phyloP scores from a whole-genome alignment of 2,329 filamentous ascomycete species.

The Periconia sp. region DNA sequence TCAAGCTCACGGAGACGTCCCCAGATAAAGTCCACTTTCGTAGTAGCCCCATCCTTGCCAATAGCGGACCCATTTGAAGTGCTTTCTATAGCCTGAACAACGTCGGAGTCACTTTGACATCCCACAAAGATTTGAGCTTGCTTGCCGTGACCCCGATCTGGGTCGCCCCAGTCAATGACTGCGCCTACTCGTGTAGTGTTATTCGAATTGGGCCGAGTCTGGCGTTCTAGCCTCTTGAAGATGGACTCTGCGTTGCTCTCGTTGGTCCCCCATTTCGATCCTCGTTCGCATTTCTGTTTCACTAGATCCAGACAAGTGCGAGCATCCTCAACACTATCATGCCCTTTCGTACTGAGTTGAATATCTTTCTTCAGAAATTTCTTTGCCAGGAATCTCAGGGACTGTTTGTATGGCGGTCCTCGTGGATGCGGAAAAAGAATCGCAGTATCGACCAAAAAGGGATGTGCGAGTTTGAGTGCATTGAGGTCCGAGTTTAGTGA shows the following conservation, averaged over 20 bases:
- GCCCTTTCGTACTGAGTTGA: constrained; percentile 79
- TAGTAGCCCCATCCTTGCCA: constrained; percentile 50
- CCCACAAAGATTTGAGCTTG: constrained; percentile 63
- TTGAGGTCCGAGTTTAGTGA: constrained; percentile 83
- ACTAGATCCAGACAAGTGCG: constrained; percentile 89
- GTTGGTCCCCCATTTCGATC: constrained; percentile 80
- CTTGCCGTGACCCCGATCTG: constrained; percentile 65
- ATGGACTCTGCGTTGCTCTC: constrained; percentile 85
- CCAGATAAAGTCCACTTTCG: constrained; percentile 68
- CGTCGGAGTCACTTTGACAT: constrained; percentile 62
- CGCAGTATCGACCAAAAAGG: constrained; percentile 91
- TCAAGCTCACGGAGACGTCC: constrained; percentile 68
- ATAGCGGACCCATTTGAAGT: constrained; percentile 57
- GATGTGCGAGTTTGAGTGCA: constrained; percentile 84
- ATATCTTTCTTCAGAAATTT: constrained; percentile 89
- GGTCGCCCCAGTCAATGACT: constrained; percentile 89
- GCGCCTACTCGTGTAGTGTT: constrained; percentile 60
- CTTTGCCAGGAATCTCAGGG: constrained; percentile 85
- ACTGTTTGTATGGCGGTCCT: constrained; percentile 87
- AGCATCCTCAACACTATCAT: constrained; percentile 93
- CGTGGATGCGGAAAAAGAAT: constrained; percentile 89
- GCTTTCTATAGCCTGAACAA: constrained; percentile 63
- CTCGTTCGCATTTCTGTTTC: constrained; percentile 94
- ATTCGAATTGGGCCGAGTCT: constrained; percentile 58
- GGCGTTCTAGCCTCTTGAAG: constrained; percentile 74